phyloP scores from a whole-genome alignment of 306 rosid species.

The Fagus sylvatica region DNA sequence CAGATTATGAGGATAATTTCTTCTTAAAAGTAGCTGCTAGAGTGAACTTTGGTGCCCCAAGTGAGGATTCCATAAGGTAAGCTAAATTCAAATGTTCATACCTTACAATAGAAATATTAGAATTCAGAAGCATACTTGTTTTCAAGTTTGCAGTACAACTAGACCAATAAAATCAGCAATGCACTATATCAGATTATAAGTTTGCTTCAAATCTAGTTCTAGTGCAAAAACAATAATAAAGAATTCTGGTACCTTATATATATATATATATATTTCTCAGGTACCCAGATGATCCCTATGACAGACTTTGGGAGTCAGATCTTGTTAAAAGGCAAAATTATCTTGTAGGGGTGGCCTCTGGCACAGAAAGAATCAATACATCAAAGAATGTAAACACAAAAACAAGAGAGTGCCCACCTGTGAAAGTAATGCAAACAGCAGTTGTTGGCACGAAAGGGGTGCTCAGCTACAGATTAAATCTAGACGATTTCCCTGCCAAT shows the following conservation, averaged over 20 bases:
- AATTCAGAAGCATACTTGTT: not conserved
- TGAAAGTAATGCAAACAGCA: slow-evolving; percentile 86
- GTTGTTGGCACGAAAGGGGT: slow-evolving; percentile 71
- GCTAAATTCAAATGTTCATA: slow-evolving; percentile 2
- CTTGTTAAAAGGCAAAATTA: slow-evolving; percentile 81
- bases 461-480: slow-evolving; percentile 73
- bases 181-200: not conserved
- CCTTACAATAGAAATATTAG: not conserved
- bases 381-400: slow-evolving; percentile 47
- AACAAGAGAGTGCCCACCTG: slow-evolving; percentile 80
- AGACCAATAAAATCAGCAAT: not conserved
- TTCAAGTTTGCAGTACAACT: not conserved
- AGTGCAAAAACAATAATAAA: not conserved
- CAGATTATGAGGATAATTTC: slow-evolving; percentile 80
- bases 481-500: slow-evolving; percentile 82
- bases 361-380: slow-evolving; percentile 80
- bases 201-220: slow-evolving; percentile 11
- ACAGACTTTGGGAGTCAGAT: slow-evolving; percentile 96
- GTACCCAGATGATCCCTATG: slow-evolving; percentile 98
- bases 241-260: not conserved
- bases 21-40: slow-evolving; percentile 91
- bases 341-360: slow-evolving; percentile 90
- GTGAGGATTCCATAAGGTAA: slow-evolving; percentile 69
- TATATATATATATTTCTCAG: slow-evolving; percentile 42
- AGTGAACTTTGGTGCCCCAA: slow-evolving; percentile 83